Base-by-base conservation (phyloP, 1,284 basidiomycete genomes). In the Mycosarcoma maydis region DNA sequence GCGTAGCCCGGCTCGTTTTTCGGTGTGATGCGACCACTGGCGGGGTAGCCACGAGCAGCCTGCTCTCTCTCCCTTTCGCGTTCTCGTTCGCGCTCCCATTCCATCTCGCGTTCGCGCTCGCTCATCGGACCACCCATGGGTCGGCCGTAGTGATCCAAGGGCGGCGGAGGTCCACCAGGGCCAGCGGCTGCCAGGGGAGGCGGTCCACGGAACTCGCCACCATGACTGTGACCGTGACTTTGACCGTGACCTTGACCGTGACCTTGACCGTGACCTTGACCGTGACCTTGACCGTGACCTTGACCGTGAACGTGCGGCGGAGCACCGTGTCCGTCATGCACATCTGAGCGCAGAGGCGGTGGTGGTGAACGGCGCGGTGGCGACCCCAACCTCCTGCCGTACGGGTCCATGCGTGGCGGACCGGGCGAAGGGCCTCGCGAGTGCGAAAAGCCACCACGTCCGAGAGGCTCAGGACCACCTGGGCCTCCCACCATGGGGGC, bases 51-150 rank as follows among this genome's bases (percentile, higher is more conserved):
- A 11, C 68, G 61, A 26, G 59, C 58, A 8, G 50, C 56, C 26
- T 67, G 62, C 49, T 68, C 53, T 30, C 61, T 49, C 36, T 71
- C 60, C 23, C 71, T 49, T 39, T 71, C 66, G 23, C 66, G 53
- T 23, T 62, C 66, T 17, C 71, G 53, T 26, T 73, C 66, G n/a
- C 71, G 53, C 29, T 73, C 72, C 60, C 70, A 62, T 37, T 72
- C 65, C 42, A 71, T 10, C 37, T 75, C 69, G 23, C 69, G 49
- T 23, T 76, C 74, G 23, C 62, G 67, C 16, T 72, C 68, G 51
- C 61, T 49, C 59, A 62, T 50, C 17, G 48, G 64, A 11, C 57
- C 68, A 37, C 49, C 53, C 37, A 67, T 48, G 6, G 68, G 58
- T 11, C 68, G 53, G n/a, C 62, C 68, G 34, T 72, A 72, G 44